phyloP scores from a whole-genome alignment of 768 basidiomycete species.

The Kondoa malvinella region DNA sequence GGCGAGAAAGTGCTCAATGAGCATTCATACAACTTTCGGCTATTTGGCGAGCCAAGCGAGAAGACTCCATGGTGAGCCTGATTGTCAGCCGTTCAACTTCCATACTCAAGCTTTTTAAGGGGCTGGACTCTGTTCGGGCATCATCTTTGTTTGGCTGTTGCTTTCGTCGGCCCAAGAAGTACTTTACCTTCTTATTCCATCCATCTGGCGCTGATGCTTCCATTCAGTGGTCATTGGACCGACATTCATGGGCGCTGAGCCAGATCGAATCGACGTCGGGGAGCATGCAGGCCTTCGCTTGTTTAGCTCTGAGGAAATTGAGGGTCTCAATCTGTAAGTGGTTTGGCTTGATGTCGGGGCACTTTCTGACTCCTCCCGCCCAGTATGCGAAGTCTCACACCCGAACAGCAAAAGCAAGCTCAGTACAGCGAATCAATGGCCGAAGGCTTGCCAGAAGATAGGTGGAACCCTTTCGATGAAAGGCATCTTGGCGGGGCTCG shows the following conservation, averaged over 20 bases:
- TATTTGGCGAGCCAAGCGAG: slow-evolving; percentile 14
- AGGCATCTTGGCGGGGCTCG: slow-evolving; percentile 28
- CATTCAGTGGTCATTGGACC: slow-evolving; percentile 29
- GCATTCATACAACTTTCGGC: slow-evolving; percentile 28
- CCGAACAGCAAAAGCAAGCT: slow-evolving; percentile 25
- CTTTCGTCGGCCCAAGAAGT: slow-evolving; percentile 26
- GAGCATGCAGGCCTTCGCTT: slow-evolving; percentile 26
- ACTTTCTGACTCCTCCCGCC: not conserved
- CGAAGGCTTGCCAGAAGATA: slow-evolving; percentile 23
- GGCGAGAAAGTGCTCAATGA: slow-evolving; percentile 26
- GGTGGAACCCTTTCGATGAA: slow-evolving; percentile 30
- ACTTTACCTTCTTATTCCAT: no score
- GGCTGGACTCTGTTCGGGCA: slow-evolving; percentile 29
- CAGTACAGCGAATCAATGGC: slow-evolving; percentile 24
- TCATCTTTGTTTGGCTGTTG: slow-evolving; percentile 28
- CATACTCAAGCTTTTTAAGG: slow-evolving; percentile 23
- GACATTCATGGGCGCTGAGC: slow-evolving; percentile 29
- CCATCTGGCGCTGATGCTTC: no score
- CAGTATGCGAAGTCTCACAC: slow-evolving; percentile 23
- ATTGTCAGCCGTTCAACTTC: slow-evolving; percentile 6
- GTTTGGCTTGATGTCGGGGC: not conserved
- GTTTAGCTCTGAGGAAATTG: slow-evolving; percentile 27
- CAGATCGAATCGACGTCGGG: slow-evolving; percentile 28
- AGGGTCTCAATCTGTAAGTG: slow-evolving; percentile 21
- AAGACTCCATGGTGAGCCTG: not conserved